phyloP scores from a whole-genome alignment of 306 rosid genomes.

The Dryas drummondii region DNA sequence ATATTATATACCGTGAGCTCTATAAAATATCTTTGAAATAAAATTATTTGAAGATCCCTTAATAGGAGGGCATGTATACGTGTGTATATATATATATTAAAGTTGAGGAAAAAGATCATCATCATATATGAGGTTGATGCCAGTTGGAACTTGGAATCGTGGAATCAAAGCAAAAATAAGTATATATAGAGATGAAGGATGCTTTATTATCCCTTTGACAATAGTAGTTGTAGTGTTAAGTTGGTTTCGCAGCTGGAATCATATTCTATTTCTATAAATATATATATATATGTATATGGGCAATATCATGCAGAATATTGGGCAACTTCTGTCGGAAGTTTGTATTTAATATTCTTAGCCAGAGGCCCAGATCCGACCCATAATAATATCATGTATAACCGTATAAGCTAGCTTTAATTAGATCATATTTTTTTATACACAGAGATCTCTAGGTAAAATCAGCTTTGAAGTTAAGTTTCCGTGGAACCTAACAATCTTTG shows the following conservation, averaged over 20 bases:
- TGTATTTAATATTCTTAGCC: not conserved
- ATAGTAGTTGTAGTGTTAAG: not conserved
- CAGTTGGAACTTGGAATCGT: constrained; percentile 21
- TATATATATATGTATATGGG: not conserved
- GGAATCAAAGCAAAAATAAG: constrained; percentile 21
- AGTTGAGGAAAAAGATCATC: constrained; percentile 2
- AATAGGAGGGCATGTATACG: too few relatives aligned
- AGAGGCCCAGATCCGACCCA: not conserved
- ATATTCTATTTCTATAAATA: not conserved
- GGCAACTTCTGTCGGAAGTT: not conserved
- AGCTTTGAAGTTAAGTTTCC: too few relatives aligned
- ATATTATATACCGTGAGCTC: too few relatives aligned
- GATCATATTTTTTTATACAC: too few relatives aligned
- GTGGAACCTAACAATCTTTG: too few relatives aligned
- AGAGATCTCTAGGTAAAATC: too few relatives aligned
- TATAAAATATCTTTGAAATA: too few relatives aligned
- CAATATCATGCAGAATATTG: not conserved
- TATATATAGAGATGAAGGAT: not conserved
- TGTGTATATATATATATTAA: not conserved
- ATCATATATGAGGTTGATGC: constrained; percentile 6
- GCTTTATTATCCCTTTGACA: not conserved
- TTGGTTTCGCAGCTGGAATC: not conserved
- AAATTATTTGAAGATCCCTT: too few relatives aligned
- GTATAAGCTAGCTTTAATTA: too few relatives aligned
- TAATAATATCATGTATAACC: not conserved